phyloP scores from a whole-genome alignment of 2,329 filamentous ascomycete genomes.

The Pseudophaeomoniella oleicola region DNA sequence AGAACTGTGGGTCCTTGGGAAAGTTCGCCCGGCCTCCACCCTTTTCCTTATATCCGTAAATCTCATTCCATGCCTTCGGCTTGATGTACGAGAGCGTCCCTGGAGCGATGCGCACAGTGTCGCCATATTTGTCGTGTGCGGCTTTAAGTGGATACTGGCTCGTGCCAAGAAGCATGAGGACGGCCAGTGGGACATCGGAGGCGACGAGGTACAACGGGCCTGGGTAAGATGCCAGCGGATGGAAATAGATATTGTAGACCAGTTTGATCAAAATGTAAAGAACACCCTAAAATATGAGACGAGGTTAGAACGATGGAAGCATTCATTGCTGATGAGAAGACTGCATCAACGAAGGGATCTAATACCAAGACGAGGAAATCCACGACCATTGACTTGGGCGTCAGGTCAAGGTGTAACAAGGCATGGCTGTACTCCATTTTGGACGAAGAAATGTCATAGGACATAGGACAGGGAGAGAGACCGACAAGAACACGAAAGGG shows the following conservation, averaged over 20 bases:
- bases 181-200: slow-evolving; percentile 1
- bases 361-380: no score
- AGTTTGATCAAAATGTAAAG: neutral
- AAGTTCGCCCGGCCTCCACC: neutral
- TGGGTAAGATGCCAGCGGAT: slow-evolving; percentile 3
- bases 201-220: slow-evolving; percentile 3
- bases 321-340: no score
- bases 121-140: neutral
- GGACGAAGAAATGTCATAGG: no score
- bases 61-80: neutral
- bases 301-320: neutral
- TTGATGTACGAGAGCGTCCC: neutral
- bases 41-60: neutral
- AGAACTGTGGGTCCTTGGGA: neutral
- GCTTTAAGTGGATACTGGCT: neutral
- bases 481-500: no score
- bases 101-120: neutral
- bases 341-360: no score
- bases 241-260: slow-evolving; percentile 3
- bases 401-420: no score
- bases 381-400: no score
- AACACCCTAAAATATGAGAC: neutral
- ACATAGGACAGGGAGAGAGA: no score
- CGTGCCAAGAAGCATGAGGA: neutral
- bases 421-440: no score